Evolutionary conservation across 768 basidiomycete species (phyloP), one percentile per base, ranked within the genome.

Genomic region (Russula compacta): DNA sequence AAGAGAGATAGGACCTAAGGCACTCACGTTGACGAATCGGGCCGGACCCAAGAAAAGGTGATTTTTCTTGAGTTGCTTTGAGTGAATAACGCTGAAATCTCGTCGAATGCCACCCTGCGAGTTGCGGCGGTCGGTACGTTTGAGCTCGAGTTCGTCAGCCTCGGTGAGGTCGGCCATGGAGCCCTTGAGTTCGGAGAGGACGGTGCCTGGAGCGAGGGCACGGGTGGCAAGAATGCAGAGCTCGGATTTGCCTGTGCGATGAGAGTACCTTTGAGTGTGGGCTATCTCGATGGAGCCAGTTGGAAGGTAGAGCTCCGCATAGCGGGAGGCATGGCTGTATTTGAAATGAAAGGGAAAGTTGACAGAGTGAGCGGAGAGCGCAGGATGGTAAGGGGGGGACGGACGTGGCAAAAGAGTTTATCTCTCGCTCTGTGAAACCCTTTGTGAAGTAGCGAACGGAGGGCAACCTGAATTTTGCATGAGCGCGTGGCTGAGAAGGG

Each of bases 331-430:
- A 71, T 93, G 91, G 55, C 90, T 93, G 67, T 66, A 14, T 46
- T 54, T 42, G n/a, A 24, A 29, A 29, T 29, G 32, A 64, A 62
- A 70, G 67, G 64, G 65, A 48, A 59, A 64, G 70, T 62, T 63
- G 68, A 49, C 43, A 64, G 55, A 29, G 24, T 64, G 66, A 60
- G 63, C 63, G 66, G 66, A 62, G 63, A 54, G 59, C 64, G 65
- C 3, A 44, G 68, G 65, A 70, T 60, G 63, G 65, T 66, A 67
- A 67, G 65, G 55, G 29, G 40, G 65, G 52, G 67, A 84, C 90
- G 75, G 81, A 92, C 90, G 90, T 93, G 75, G 90, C 85, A 71
- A 92, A 93, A 56, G 90, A 89, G 76, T 92, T 92, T 71, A 91
- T 84, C 77, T 93, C 89, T 68, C 89, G 85, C 77, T 89, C 86